Base-by-base conservation (phyloP, 164 flowering plant species). In the Magnolia officinalis region DNA sequence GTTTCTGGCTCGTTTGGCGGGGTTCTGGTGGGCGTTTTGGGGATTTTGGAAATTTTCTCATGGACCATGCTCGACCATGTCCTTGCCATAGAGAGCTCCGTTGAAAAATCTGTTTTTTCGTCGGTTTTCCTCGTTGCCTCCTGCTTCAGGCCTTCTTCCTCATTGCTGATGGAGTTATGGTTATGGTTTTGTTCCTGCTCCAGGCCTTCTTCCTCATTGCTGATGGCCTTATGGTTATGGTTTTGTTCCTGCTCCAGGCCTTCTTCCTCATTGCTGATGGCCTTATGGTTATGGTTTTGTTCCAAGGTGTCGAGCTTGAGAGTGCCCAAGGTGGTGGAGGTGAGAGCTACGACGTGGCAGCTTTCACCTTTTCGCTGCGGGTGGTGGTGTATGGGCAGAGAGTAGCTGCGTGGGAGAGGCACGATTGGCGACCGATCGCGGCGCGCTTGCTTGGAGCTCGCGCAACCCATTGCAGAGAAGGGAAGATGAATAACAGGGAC, bases 1-100 rank as follows among this genome's bases (percentile, higher is more conserved):
- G 87, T 89, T 81, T 94, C 97, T 0, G 98, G 97, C 81, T 94
- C 98, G 0, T 94, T 91, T 0, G 95, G 91, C 0, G 98, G 95
- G 2, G 97, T 91, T 45, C 77, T 77, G 8, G 78, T 80, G 0
- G 98, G 98, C 0, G 98, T 92, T 67, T 63, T 88, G 0, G 91
- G 92, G 6, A 87, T 26, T 58, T 84, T 84, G 20, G 92, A 90
- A 49, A 91, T 87, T 61, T 87, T 94, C 74, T 84, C 84, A 4
- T 88, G 74, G 63, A 89, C 91, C 94, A 89, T 85, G 45, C 71
- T 80, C 0, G 97, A 89, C 95, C 97, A 92, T 1, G 85, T 76
- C 83, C 89, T 92, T 18, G 95, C 98, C 79, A 86, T 88, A 26
- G 80, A 75, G 19, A 92, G 61, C n/a, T 88, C 89, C 74, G 76